Conservation (phyloP, 1,284 basidiomycete species). For the Sanghuangporus baumii region DNA sequence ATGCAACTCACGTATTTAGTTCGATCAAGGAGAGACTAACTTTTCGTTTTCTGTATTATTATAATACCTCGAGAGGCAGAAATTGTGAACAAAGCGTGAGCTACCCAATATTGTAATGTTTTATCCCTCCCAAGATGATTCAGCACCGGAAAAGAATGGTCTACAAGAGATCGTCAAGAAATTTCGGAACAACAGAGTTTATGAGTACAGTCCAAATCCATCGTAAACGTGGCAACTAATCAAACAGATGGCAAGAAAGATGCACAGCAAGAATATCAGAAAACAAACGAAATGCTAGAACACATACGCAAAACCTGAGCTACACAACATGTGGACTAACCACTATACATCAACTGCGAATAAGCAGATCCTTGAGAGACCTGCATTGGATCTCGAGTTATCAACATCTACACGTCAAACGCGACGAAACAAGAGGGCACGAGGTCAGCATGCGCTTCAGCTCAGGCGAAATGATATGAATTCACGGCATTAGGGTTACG, state of each 20-base stretch:
- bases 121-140: too few relatives aligned
- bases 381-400: background rate
- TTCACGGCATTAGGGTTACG: background rate
- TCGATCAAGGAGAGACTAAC: too few relatives aligned
- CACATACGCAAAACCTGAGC: too few relatives aligned
- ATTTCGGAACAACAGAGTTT: background rate
- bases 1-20: too few relatives aligned
- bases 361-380: conserved; percentile 1
- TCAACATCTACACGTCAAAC: background rate
- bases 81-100: too few relatives aligned
- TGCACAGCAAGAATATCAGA: too few relatives aligned
- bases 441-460: background rate
- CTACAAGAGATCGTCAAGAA: background rate
- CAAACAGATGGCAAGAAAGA: background rate
- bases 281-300: too few relatives aligned
- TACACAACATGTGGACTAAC: background rate
- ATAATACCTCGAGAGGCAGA: too few relatives aligned
- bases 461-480: background rate
- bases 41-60: too few relatives aligned
- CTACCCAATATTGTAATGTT: too few relatives aligned
- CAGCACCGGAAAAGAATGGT: background rate
- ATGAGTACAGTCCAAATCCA: background rate
- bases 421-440: background rate
- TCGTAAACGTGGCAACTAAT: background rate
- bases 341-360: conserved; percentile 5